Evolutionary conservation across 441 rosid genomes (phyloP).

Genomic region (Pelargonium myrrhifolium): DNA sequence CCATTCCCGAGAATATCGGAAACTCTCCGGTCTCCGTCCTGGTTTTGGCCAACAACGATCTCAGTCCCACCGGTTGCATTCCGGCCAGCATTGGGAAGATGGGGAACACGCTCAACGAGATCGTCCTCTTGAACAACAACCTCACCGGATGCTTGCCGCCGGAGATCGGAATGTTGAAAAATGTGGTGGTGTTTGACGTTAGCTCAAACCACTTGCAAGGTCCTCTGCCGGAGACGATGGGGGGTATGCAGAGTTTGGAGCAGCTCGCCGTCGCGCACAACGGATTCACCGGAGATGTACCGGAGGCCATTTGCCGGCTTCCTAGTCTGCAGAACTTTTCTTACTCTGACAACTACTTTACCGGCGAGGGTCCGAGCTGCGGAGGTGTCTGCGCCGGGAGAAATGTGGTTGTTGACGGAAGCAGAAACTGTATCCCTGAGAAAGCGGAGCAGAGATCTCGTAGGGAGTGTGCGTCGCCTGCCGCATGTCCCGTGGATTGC

Average conservation of each 20-base stretch:
- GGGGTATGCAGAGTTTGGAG: conserved; percentile 56
- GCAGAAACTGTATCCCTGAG: conserved; percentile 57
- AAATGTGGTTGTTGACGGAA: conserved; percentile 45
- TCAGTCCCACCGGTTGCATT: conserved; percentile 68
- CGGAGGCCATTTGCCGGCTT: conserved; percentile 40
- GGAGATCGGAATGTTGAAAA: conserved; percentile 40
- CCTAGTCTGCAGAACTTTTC: conserved; percentile 62
- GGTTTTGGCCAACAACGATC: conserved; percentile 63
- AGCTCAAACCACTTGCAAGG: conserved; percentile 68
- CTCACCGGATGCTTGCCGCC: conserved; percentile 75
- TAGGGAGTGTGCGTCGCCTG: conserved; percentile 48
- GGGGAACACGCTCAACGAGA: conserved; percentile 53
- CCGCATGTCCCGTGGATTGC: conserved; percentile 61
- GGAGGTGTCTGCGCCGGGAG: conserved; percentile 42
- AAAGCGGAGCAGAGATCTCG: conserved; percentile 51
- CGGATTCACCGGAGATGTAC: conserved; percentile 53
- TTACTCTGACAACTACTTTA: conserved; percentile 62
- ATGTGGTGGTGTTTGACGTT: conserved; percentile 66
- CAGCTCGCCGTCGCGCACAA: conserved; percentile 60
- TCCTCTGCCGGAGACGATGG: conserved; percentile 62
- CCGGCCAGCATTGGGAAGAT: conserved; percentile 63
- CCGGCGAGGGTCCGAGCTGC: conserved; percentile 43
- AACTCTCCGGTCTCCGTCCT: conserved; percentile 51
- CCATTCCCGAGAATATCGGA: conserved; percentile 62
- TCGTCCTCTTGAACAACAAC: conserved; percentile 48